phyloP scores from a whole-genome alignment of 2,329 filamentous ascomycete species.

The Colletotrichum coccodes region DNA sequence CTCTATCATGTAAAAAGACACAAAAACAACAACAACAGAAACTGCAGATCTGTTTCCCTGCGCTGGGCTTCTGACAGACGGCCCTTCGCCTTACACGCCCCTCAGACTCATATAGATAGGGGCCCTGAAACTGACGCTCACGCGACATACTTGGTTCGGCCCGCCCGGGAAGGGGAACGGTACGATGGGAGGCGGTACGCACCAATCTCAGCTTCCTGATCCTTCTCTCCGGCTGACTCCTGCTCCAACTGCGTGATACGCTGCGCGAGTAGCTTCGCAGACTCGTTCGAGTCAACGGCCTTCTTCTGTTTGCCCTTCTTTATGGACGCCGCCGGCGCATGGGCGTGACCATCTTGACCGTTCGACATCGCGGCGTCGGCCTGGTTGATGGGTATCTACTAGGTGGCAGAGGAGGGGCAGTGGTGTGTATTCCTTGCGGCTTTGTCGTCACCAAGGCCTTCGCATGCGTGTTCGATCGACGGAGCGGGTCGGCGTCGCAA shows the following conservation, averaged over 20 bases:
- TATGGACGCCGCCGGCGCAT: constrained; percentile 55
- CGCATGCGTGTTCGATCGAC: constrained; percentile 33
- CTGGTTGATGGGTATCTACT: constrained; percentile 51
- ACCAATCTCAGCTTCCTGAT: constrained; percentile 97
- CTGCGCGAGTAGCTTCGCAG: constrained; percentile 89
- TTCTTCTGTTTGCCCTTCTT: constrained; percentile 92
- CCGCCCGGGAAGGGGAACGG: constrained; percentile 16
- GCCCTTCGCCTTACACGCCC: not conserved
- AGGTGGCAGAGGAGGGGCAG: constrained; percentile 11
- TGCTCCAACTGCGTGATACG: constrained; percentile 96
- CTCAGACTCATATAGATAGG: too few species aligned
- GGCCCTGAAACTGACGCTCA: constrained; percentile 17
- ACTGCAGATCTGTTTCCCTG: constrained; percentile 31
- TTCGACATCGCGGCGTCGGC: constrained; percentile 54
- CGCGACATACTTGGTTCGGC: constrained; percentile 29
- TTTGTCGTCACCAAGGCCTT: constrained; percentile 26
- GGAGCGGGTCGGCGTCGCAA: constrained; percentile 28
- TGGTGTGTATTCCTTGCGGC: constrained; percentile 7
- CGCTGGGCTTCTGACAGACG: not conserved
- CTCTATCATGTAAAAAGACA: not conserved
- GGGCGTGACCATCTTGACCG: constrained; percentile 51
- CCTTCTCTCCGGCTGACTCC: constrained; percentile 92
- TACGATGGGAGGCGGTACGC: constrained; percentile 38
- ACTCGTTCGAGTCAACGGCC: constrained; percentile 84
- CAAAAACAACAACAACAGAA: too few species aligned